Conservation (phyloP, 305 asterid genomes). For the Rubia occidens region DNA sequence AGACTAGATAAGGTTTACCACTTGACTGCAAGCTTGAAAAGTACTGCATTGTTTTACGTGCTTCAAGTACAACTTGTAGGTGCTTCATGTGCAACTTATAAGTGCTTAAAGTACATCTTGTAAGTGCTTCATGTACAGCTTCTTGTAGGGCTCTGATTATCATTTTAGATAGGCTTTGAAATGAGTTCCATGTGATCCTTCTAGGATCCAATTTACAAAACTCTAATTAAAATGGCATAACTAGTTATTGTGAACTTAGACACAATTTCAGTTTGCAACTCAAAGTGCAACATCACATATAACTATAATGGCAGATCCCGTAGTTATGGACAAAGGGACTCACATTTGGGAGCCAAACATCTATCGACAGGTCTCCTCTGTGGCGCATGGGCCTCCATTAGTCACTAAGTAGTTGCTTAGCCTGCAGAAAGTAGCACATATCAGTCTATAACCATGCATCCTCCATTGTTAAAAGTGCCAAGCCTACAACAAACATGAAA, state of each 20-base stretch:
- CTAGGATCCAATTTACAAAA: conserved; percentile 12
- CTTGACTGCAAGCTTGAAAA: not conserved
- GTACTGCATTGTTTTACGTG: not conserved
- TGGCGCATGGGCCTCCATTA: conserved; percentile 94
- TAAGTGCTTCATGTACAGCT: too few relatives aligned
- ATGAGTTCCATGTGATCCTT: too few relatives aligned
- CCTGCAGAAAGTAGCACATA: conserved; percentile 91
- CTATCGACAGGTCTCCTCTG: conserved; percentile 74
- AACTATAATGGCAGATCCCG: not conserved
- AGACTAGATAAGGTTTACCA: not conserved
- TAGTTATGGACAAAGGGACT: conserved; percentile 23
- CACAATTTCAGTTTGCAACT: not conserved
- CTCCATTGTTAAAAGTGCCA: conserved; percentile 70
- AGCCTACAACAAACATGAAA: conserved; percentile 37
- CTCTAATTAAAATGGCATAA: conserved; percentile 25
- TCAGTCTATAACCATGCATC: conserved; percentile 93
- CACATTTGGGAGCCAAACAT: conserved; percentile 83
- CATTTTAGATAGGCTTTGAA: too few relatives aligned
- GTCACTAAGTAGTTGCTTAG: conserved; percentile 62
- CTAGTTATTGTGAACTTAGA: not conserved
- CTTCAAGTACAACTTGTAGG: too few relatives aligned
- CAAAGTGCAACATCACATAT: not conserved
- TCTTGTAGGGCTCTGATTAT: too few relatives aligned
- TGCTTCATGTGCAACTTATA: too few relatives aligned
- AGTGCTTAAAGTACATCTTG: too few relatives aligned